Evolutionary conservation across 2,329 filamentous ascomycete genomes (phyloP).

Genomic region (Gremmenia infestans): DNA sequence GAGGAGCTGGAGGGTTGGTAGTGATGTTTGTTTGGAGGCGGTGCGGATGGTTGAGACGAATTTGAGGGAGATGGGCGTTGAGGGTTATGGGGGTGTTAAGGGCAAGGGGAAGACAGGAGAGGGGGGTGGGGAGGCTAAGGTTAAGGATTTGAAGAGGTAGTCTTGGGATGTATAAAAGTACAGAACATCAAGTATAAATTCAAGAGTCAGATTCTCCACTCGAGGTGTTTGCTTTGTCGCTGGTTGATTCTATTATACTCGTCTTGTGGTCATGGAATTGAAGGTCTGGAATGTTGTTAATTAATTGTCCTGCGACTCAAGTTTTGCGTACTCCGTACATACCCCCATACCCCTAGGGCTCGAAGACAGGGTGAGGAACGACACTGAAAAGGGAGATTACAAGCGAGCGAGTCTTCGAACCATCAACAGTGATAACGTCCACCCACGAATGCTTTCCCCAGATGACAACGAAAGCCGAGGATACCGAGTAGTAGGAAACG

Average conservation of each 20-base stretch:
- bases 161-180: background rate
- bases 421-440: no score
- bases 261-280: background rate
- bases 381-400: no score
- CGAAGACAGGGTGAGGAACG: no score
- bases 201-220: background rate
- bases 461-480: no score
- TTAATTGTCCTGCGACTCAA: background rate
- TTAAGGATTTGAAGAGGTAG: conserved; percentile 29
- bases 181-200: background rate
- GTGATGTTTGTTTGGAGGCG: conserved; percentile 64
- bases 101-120: conserved; percentile 27
- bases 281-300: background rate
- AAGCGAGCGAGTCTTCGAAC: no score
- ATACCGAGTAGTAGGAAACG: no score
- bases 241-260: background rate
- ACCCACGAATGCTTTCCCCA: no score
- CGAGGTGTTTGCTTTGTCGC: background rate
- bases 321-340: no score
- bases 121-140: conserved; percentile 30
- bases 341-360: no score
- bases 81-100: conserved; percentile 25
- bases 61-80: conserved; percentile 40
- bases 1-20: conserved; percentile 68
- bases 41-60: conserved; percentile 57